Percentiles rank a stretch among this genome's conserved stretches.
These are phyloP conservation scores for Trypanosoma brucei DNA, from an alignment of 208 protist genomes.

Conservation along the genomic window DNA sequence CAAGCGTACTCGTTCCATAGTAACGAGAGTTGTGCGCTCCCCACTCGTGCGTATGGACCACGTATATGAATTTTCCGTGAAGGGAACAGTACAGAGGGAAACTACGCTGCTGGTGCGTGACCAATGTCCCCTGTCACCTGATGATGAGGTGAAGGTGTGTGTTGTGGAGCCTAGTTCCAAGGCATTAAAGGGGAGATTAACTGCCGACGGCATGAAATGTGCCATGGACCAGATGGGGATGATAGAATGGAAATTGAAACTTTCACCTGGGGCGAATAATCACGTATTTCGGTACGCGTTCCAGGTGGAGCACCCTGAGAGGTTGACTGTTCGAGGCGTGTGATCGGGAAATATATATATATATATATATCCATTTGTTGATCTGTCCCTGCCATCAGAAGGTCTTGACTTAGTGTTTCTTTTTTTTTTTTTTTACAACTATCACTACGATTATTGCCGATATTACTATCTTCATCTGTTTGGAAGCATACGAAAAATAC, in stretches of 20 bases:
- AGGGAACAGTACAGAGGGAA: constrained; percentile 9
- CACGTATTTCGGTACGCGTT: constrained; percentile 36
- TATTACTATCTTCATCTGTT: too few species aligned
- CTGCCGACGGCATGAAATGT: constrained; percentile 13
- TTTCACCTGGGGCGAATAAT: constrained; percentile 22
- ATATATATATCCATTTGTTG: too few species aligned
- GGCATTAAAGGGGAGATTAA: constrained; percentile 13
- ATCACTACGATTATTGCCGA: too few species aligned
- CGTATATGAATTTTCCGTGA: constrained; percentile 25
- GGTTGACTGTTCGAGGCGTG: constrained; percentile 26
- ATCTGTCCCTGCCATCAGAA: too few species aligned
- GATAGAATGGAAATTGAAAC: constrained; percentile 35
- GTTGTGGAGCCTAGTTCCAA: constrained; percentile 18
- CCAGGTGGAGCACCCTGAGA: constrained; percentile 22
- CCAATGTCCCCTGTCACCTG: constrained; percentile 43
- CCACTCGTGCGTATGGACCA: constrained; percentile 6
- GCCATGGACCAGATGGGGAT: constrained; percentile 35
- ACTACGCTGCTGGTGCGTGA: constrained; percentile 45
- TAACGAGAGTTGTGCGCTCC: constrained; percentile 3
- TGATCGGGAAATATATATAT: background rate
- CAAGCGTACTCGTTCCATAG: constrained; percentile 7
- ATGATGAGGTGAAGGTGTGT: constrained; percentile 31
- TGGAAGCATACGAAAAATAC: too few species aligned
- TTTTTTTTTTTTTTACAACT: too few species aligned
- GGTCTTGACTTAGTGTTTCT: too few species aligned